Percentiles rank a stretch among this genome's conserved stretches.
These are phyloP conservation scores for Chondrostereum purpureum DNA, from an alignment of 1,284 basidiomycete genomes.

Conservation along the genomic window DNA sequence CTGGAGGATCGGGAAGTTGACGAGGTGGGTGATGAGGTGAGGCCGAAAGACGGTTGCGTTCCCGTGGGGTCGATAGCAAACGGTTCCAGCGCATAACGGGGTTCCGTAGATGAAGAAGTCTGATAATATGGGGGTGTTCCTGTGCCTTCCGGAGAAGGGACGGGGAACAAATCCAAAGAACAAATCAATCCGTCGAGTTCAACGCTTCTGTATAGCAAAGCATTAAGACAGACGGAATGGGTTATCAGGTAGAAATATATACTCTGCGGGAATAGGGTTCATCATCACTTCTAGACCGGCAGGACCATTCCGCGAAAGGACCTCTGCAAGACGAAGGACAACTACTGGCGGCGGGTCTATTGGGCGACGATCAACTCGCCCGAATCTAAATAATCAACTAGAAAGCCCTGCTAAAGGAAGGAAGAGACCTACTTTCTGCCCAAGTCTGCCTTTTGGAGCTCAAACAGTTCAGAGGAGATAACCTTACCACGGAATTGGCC, in stretches of 20 bases:
- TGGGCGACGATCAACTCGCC: slow-evolving; percentile 42
- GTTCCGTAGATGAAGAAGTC: not conserved
- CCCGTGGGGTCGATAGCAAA: no score
- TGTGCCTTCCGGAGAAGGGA: slow-evolving; percentile 22
- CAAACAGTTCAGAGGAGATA: not conserved
- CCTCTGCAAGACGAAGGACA: slow-evolving; percentile 23
- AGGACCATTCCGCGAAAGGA: slow-evolving; percentile 24
- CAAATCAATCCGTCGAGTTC: slow-evolving; percentile 49
- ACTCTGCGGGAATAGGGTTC: slow-evolving; percentile 18
- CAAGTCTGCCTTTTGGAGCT: slow-evolving; percentile 13
- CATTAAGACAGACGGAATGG: slow-evolving; percentile 1
- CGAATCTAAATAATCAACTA: slow-evolving; percentile 6
- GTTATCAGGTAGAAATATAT: slow-evolving; percentile 3
- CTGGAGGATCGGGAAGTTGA: slow-evolving; percentile 23
- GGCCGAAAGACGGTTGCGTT: not conserved
- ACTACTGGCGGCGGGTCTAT: slow-evolving; percentile 43
- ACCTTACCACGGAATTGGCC: not conserved
- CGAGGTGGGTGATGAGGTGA: not conserved
- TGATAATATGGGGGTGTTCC: not conserved
- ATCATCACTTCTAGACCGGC: slow-evolving; percentile 36
- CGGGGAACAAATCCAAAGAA: slow-evolving; percentile 57
- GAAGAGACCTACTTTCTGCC: slow-evolving; percentile 12
- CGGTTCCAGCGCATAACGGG: no score
- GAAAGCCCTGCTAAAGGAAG: slow-evolving; percentile 5
- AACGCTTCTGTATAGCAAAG: slow-evolving; percentile 25